These are phyloP conservation scores for Cynara cardunculus DNA, from an alignment of 129 eudicot species.

Conservation along the genomic window DNA sequence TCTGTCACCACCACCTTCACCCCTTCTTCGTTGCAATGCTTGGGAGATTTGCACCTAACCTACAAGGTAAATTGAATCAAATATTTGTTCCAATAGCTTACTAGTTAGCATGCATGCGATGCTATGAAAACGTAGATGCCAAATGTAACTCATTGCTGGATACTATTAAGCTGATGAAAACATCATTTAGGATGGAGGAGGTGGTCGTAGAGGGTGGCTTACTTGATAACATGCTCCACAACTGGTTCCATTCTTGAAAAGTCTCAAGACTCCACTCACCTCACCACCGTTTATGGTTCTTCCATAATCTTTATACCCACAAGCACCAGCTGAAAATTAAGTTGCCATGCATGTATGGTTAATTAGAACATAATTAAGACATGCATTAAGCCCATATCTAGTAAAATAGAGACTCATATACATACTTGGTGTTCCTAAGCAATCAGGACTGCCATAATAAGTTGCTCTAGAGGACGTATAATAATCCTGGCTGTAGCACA, in stretches of 20 bases:
- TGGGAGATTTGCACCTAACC: slow-evolving; percentile 77
- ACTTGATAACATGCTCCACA: slow-evolving; percentile 99
- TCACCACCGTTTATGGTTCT: slow-evolving; percentile 68
- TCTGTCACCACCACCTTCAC: slow-evolving; percentile 72
- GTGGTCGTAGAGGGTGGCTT: no score
- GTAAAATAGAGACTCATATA: no score
- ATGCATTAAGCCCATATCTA: no score
- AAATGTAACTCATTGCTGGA: no score
- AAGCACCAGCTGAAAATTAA: slow-evolving; percentile 65
- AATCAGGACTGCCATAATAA: slow-evolving; percentile 80
- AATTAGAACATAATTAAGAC: no score
- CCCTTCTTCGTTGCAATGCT: slow-evolving; percentile 70
- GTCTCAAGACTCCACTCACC: slow-evolving; percentile 76
- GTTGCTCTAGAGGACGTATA: slow-evolving; percentile 72
- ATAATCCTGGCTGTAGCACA: slow-evolving; percentile 41
- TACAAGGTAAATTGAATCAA: no score
- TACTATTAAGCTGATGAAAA: no score
- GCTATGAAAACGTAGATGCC: no score
- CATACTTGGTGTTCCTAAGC: slow-evolving; percentile 69
- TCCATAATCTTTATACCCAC: slow-evolving; percentile 83
- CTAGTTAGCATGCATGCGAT: no score
- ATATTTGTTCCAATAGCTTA: no score
- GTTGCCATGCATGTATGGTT: no score
- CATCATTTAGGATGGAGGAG: no score
- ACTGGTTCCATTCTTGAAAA: slow-evolving; percentile 71